Evolutionary conservation across 1,284 basidiomycete genomes (phyloP), one percentile per base, ranked within the genome.

Genomic region (Leccinum pallidistipes): DNA sequence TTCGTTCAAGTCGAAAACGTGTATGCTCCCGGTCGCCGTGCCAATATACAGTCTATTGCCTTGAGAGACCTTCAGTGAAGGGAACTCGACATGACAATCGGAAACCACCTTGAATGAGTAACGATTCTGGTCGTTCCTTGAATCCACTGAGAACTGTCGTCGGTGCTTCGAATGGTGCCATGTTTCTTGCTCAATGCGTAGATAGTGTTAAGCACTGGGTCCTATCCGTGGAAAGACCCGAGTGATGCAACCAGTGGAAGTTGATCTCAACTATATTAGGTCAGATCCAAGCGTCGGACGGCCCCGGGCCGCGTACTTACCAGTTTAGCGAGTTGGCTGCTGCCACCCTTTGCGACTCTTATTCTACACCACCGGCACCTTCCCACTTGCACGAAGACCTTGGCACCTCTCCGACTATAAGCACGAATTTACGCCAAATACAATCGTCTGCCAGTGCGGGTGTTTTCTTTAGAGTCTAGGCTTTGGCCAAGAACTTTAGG

Each of bases 11-110:
- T 78, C 74, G 68, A 91, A 92, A 34, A 91, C 78, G 63, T 89
- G 82, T 40, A 96, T 71, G 60, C 78, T 87, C 21, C 94, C 94
- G 3, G 79, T 83, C 1, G 84, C 82, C 10, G 88, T 89, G 11
- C 93, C 94, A 52, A 93, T 72, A 69, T 92, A 95, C 14, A 96
- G 72, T 65, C 85, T 84, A 71, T 91, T 86, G 45, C 86, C 93
- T 94, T 69, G 21, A 56, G 14, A 21, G 32, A 8, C 3, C 1
- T 38, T 64, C 60, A 59, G 40, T 57, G 50, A 61, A 55, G 45
- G 24, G 38, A 34, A 24, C 31, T 18, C 43, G 58, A 59, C 50
- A 63, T 54, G 24, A 32, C 12, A 69, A 78, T 62, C 8, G 7
- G 78, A 29, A 71, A 58, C 63, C 62, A 69, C 76, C 77, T 65